Percentiles rank a stretch among this genome's conserved stretches.
Evolutionary conservation across 768 basidiomycete genomes (phyloP).

Genomic region (Tylopilus sp.): DNA sequence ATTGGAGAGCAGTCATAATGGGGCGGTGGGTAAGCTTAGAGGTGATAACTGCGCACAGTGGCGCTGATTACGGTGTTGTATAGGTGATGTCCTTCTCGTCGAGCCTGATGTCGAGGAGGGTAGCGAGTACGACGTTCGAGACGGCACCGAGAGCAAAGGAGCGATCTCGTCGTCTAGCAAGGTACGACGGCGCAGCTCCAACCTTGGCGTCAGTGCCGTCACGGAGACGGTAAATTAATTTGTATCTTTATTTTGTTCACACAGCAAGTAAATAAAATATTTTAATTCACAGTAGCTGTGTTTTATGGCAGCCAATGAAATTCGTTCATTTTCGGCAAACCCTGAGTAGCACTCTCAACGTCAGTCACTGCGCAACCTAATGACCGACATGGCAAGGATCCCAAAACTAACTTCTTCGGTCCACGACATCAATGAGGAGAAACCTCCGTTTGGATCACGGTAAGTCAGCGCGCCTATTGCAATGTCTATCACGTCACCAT

Average conservation of each 20-base stretch:
- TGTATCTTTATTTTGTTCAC: neutral
- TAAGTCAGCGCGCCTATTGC: constrained; percentile 20
- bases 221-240: neutral
- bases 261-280: too few relatives aligned
- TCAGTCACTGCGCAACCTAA: too few relatives aligned
- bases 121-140: neutral
- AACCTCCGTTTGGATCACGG: constrained; percentile 74
- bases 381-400: constrained; percentile 17
- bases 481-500: neutral
- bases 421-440: constrained; percentile 49
- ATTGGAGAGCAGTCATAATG: constrained; percentile 36
- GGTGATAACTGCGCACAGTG: neutral
- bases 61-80: neutral
- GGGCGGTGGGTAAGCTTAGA: neutral
- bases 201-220: neutral
- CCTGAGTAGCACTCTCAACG: neutral
- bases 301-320: neutral
- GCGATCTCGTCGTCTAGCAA: neutral
- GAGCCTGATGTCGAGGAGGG: neutral
- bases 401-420: constrained; percentile 58
- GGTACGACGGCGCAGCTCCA: neutral
- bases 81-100: neutral
- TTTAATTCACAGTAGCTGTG: too few relatives aligned
- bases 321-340: neutral
- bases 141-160: constrained; percentile 1